These are phyloP conservation scores for Aspergillus transmontanensis DNA, from an alignment of 2,329 filamentous ascomycete species.

Conservation along the genomic window DNA sequence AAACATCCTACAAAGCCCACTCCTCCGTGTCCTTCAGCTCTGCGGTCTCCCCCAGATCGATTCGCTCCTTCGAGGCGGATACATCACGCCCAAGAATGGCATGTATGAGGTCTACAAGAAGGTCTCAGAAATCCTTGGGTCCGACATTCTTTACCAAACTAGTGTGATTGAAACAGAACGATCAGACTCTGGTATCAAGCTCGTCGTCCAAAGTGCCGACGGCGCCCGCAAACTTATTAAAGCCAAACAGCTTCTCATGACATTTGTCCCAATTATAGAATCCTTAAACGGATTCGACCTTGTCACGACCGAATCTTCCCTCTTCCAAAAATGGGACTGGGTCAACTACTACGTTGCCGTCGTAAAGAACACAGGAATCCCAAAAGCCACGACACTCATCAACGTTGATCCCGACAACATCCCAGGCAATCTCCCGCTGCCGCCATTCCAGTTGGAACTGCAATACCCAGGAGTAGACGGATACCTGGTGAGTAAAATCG, in stretches of 20 bases:
- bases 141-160: constrained; percentile 30
- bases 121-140: constrained; percentile 26
- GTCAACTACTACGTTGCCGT: constrained; percentile 44
- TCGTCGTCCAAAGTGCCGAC: constrained; percentile 29
- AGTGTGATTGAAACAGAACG: constrained; percentile 24
- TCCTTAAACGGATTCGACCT: constrained; percentile 44
- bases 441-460: constrained; percentile 15
- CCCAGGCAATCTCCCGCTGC: constrained; percentile 30
- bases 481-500: constrained; percentile 14
- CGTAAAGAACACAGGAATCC: constrained; percentile 43
- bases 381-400: constrained; percentile 26
- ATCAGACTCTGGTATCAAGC: constrained; percentile 18
- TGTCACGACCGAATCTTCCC: constrained; percentile 29
- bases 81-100: constrained; percentile 22
- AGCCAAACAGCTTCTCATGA: constrained; percentile 41
- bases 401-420: constrained; percentile 28
- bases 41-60: constrained; percentile 16
- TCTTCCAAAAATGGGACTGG: constrained; percentile 43
- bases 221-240: constrained; percentile 32
- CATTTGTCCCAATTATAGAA: constrained; percentile 38
- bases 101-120: constrained; percentile 23
- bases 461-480: constrained; percentile 17
- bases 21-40: constrained; percentile 12
- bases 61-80: constrained; percentile 20
- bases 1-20: constrained; percentile 14